Evolutionary conservation across 179 eudicot species (phyloP).

Genomic region (Spergularia azorica): DNA sequence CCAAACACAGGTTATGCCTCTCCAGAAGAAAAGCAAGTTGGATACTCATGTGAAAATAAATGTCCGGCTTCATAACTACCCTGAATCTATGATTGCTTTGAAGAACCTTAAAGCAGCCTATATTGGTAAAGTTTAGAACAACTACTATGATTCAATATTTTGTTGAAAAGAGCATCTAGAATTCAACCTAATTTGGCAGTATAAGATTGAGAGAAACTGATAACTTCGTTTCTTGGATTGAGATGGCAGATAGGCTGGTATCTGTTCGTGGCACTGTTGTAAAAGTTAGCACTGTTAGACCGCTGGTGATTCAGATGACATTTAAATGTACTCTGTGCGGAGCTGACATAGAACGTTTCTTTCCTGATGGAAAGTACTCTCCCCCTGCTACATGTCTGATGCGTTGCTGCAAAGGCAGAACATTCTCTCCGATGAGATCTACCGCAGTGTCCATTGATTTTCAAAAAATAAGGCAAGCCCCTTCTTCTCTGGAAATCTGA

Average conservation of each 20-base stretch:
- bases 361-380: conserved; percentile 95
- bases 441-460: conserved; percentile 79
- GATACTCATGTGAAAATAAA: conserved; percentile 58
- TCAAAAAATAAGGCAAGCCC: conserved; percentile 81
- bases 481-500: background rate
- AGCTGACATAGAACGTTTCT: conserved; percentile 61
- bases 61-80: conserved; percentile 76
- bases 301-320: conserved; percentile 79
- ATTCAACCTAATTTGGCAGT: background rate
- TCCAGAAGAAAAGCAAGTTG: conserved; percentile 39
- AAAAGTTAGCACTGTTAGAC: conserved; percentile 92
- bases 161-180: background rate
- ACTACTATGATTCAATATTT: background rate
- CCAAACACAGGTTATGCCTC: conserved; percentile 47
- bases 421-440: conserved; percentile 72
- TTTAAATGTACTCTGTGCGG: conserved; percentile 83
- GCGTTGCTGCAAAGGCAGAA: conserved; percentile 81
- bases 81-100: conserved; percentile 80
- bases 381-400: conserved; percentile 76
- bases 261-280: conserved; percentile 86
- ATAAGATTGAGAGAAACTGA: conserved; percentile 2
- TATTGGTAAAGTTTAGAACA: conserved; percentile 54
- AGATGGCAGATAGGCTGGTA: conserved; percentile 79
- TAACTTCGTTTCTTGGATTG: conserved; percentile 25
- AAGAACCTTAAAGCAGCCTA: conserved; percentile 95